Conservation (phyloP, 495 filamentous ascomycete genomes). For the Sabuloglossum arenarium region DNA sequence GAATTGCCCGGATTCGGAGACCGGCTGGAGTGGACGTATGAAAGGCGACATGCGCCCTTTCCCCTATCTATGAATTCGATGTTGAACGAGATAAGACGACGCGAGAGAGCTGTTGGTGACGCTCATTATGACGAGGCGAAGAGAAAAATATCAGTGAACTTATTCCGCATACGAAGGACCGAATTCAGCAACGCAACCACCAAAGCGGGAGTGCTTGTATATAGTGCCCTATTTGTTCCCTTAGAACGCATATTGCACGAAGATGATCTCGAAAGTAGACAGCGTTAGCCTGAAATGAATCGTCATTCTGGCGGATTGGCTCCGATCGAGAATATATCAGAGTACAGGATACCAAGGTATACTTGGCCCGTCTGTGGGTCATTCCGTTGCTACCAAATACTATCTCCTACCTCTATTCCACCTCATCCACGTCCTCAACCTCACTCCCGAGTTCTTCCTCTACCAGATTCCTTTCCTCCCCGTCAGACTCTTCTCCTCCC, state of each 20-base stretch:
- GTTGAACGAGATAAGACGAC: neutral
- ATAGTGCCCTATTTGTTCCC: neutral
- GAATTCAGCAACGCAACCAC: neutral
- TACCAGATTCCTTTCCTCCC: neutral
- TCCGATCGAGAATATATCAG: neutral
- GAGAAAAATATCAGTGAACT: neutral
- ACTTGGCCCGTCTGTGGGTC: neutral
- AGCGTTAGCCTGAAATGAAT: neutral
- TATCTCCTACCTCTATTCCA: neutral
- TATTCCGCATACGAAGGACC: neutral
- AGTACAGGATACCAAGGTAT: neutral
- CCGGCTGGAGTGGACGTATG: neutral
- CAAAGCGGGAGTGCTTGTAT: neutral
- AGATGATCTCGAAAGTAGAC: neutral
- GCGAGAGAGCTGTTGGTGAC: neutral
- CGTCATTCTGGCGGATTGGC: too few species aligned
- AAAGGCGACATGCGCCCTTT: too few species aligned
- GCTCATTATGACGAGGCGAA: neutral
- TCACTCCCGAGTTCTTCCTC: neutral
- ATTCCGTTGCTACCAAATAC: neutral
- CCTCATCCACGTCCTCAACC: neutral
- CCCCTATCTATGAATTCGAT: neutral
- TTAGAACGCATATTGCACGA: neutral
- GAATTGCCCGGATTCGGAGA: too few species aligned
- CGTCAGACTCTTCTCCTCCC: conserved; percentile 5